Base-by-base conservation (phyloP, 306 rosid genomes). In the Canavalia ensiformis region DNA sequence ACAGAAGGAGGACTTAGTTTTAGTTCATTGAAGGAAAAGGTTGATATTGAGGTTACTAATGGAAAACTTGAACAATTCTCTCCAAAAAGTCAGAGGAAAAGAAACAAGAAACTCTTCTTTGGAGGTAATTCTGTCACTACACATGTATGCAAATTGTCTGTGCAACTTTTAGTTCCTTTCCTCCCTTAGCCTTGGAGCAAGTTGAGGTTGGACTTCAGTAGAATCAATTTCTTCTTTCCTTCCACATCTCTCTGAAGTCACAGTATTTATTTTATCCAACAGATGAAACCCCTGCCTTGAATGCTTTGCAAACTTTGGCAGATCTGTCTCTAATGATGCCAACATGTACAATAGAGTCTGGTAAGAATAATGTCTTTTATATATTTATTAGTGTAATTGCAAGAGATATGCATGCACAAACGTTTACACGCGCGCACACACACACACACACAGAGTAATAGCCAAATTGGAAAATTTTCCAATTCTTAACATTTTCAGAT, bases 281-380 rank as follows among this genome's bases (percentile, higher is more conserved):
- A 91, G 99, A 90, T 85, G 89, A 86, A 82, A 89, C 85, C 73
- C 45, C 89, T 60, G 88, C 83, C 52, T 86, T 95, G 85, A 86
- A 93, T 93, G 98, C 98, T 68, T 78, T 95, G 87, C 94, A 89
- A 65, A 87, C 92, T 64, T 84, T 95, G 90, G 99, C 98, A 66
- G 92, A 93, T 86, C 82, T 93, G 66, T 93, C 98, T 74, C 81
- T 89, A 70, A 86, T 88, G 97, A 90, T 90, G 88, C 98, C 97
- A 9, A 59, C 56, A 28, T 87, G 94, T 72, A 63, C 89, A 13
- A 73, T 72, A 88, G 89, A 91, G 86, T 86, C 94, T 70, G 99
- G 99, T 93, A 77, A 84, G 90, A 74, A 45, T 54, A 44, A 74
- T 51, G 18, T 81, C 25, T 1, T 77, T 75, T 66, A 39, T 74